Evolutionary conservation across 163 green algal species (phyloP).

Genomic region (Chlorella variabilis): DNA sequence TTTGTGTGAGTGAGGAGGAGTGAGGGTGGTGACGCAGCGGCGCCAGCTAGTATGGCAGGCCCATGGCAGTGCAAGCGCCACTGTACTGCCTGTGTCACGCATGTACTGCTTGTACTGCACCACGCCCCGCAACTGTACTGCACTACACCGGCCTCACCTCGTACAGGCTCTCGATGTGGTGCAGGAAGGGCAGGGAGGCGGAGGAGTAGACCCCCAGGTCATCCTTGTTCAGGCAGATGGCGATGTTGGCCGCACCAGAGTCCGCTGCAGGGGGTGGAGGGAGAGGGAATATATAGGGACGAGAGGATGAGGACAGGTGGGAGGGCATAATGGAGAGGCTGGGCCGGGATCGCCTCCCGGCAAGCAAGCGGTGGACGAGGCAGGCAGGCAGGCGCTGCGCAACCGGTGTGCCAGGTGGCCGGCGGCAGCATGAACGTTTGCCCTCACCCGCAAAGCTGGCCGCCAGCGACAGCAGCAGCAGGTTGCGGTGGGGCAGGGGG

Average conservation of each 20-base stretch:
- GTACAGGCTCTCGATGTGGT: background rate
- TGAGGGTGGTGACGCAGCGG: no score
- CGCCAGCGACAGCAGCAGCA: conserved; percentile 23
- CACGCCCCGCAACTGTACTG: no score
- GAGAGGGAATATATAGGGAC: background rate
- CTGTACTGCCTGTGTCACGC: no score
- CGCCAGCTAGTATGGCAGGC: no score
- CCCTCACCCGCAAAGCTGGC: conserved; percentile 27
- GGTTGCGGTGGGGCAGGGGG: conserved; percentile 26
- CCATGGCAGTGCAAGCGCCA: no score
- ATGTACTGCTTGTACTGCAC: no score
- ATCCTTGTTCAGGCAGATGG: conserved; percentile 13
- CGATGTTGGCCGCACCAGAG: background rate
- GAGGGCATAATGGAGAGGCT: background rate
- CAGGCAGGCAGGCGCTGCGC: no score
- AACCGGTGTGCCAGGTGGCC: no score
- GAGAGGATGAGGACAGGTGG: background rate
- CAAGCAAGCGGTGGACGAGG: no score
- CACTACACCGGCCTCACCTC: background rate
- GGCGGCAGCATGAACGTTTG: background rate
- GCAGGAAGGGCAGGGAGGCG: conserved; percentile 22
- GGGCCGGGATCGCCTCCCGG: background rate
- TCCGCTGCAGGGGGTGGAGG: background rate
- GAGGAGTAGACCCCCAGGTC: conserved; percentile 22
- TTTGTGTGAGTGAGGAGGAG: no score